A percentile compares a stretch with the other conserved stretches of the same genome.
phyloP scores from a whole-genome alignment of 2,329 filamentous ascomycete genomes.

The Tolypocladium pustulatum region DNA sequence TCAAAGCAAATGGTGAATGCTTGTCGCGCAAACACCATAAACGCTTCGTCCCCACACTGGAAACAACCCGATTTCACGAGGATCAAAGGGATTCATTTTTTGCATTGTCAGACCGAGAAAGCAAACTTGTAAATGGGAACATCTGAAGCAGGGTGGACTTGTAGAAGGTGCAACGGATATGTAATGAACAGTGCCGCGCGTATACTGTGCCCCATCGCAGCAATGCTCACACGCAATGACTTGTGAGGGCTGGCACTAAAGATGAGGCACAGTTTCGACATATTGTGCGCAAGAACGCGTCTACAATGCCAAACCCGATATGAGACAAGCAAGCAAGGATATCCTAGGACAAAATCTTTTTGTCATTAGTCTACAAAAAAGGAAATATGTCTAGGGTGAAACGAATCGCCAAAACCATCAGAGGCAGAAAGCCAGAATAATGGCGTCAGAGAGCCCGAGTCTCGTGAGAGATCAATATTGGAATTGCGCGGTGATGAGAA shows the following conservation, averaged over 20 bases:
- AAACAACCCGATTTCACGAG: too few species aligned
- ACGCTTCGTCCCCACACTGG: too few species aligned
- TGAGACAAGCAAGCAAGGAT: not conserved
- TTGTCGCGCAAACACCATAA: too few species aligned
- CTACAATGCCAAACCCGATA: not conserved
- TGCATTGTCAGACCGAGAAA: too few species aligned
- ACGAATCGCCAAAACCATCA: conserved; percentile 48
- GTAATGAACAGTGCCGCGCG: not conserved
- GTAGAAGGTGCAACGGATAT: too few species aligned
- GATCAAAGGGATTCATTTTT: too few species aligned
- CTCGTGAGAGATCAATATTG: conserved; percentile 34
- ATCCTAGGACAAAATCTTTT: not conserved
- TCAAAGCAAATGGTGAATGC: too few species aligned
- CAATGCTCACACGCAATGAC: not conserved
- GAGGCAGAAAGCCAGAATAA: conserved; percentile 12
- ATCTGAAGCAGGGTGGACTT: too few species aligned
- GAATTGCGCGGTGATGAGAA: conserved; percentile 42
- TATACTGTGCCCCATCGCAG: not conserved
- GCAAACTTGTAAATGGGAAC: too few species aligned
- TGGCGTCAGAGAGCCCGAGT: conserved; percentile 53
- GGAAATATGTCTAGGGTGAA: conserved; percentile 47
- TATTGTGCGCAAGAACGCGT: not conserved
- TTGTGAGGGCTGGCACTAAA: not conserved
- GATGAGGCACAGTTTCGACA: not conserved
- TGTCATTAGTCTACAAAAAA: not conserved